These are phyloP conservation scores for Raffaelea deltoideospora DNA, from an alignment of 2,329 filamentous ascomycete genomes.

Conservation along the genomic window DNA sequence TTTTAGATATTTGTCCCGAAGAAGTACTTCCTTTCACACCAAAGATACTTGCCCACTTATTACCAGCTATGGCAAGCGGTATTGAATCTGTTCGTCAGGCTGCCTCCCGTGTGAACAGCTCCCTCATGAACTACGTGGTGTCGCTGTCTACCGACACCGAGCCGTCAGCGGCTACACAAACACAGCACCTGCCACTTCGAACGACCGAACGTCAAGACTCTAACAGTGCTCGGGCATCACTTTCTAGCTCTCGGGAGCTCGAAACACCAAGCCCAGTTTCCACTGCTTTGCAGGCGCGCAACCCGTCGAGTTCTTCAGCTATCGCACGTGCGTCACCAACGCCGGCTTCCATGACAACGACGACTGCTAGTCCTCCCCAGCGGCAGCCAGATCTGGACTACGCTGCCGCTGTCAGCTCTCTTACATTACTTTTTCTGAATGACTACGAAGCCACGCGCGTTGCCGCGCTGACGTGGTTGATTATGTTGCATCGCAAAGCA, in stretches of 20 bases:
- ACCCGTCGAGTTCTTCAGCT: conserved; percentile 30
- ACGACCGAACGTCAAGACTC: conserved; percentile 26
- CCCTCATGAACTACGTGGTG: conserved; percentile 87
- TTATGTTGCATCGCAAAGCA: conserved; percentile 94
- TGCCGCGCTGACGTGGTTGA: conserved; percentile 85
- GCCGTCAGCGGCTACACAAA: conserved; percentile 13
- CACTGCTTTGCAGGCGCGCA: conserved; percentile 10
- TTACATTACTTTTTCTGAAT: conserved; percentile 87
- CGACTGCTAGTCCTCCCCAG: conserved; percentile 15
- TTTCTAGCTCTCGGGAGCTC: conserved; percentile 37
- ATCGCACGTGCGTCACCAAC: background rate
- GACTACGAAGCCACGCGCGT: conserved; percentile 94
- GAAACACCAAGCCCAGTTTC: conserved; percentile 38
- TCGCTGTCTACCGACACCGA: conserved; percentile 63
- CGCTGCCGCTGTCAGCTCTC: conserved; percentile 79
- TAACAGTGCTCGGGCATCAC: conserved; percentile 34
- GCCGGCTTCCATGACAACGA: conserved; percentile 21
- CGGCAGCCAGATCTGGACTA: conserved; percentile 74
- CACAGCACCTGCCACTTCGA: conserved; percentile 8
- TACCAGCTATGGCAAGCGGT: conserved; percentile 86
- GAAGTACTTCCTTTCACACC: conserved; percentile 93
- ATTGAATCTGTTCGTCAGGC: conserved; percentile 81
- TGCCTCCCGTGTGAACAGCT: conserved; percentile 76
- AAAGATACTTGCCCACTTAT: conserved; percentile 74
- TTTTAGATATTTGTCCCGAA: conserved; percentile 93